These are phyloP conservation scores for Diplodia intermedia DNA, from an alignment of 2,329 filamentous ascomycete species.

Conservation along the genomic window DNA sequence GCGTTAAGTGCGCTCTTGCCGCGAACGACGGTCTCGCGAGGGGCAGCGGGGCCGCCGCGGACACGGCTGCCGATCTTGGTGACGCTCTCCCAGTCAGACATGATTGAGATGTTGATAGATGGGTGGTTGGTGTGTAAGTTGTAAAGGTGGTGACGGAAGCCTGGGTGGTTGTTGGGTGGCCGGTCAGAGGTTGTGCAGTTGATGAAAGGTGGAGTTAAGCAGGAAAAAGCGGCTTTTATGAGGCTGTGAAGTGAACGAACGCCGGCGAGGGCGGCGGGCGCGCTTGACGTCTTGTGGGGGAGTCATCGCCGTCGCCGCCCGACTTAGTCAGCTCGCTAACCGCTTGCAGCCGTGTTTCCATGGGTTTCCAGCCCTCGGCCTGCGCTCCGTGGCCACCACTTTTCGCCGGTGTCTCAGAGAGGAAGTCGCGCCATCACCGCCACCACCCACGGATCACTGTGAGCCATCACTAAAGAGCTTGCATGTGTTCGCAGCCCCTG, in stretches of 20 bases:
- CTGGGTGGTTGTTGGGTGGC: not conserved
- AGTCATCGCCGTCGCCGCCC: conserved; percentile 29
- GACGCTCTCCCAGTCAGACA: conserved; percentile 84
- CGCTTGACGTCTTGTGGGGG: conserved; percentile 30
- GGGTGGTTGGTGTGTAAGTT: conserved; percentile 5
- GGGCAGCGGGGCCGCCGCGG: conserved; percentile 68
- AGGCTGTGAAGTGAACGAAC: conserved; percentile 14
- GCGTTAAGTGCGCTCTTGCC: conserved; percentile 87
- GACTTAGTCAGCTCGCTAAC: conserved; percentile 24
- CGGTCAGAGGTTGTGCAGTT: not conserved
- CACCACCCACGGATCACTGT: not conserved
- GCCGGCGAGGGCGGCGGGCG: conserved; percentile 23
- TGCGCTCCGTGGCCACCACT: conserved; percentile 15
- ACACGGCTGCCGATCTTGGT: conserved; percentile 94
- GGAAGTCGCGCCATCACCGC: not conserved
- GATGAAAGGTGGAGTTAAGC: conserved; percentile 14
- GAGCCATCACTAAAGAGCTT: not conserved
- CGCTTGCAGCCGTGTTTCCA: conserved; percentile 13
- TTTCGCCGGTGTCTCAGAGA: conserved; percentile 16
- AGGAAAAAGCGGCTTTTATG: conserved; percentile 30
- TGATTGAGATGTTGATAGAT: conserved; percentile 44
- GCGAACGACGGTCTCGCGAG: conserved; percentile 87
- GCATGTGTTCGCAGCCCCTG: not conserved
- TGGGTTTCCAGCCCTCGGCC: conserved; percentile 25
- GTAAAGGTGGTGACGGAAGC: not conserved